A percentile compares a stretch with the other conserved stretches of the same genome.
Conservation (phyloP, 257 asterid genomes). For the Solanum megistacrolobum region DNA sequence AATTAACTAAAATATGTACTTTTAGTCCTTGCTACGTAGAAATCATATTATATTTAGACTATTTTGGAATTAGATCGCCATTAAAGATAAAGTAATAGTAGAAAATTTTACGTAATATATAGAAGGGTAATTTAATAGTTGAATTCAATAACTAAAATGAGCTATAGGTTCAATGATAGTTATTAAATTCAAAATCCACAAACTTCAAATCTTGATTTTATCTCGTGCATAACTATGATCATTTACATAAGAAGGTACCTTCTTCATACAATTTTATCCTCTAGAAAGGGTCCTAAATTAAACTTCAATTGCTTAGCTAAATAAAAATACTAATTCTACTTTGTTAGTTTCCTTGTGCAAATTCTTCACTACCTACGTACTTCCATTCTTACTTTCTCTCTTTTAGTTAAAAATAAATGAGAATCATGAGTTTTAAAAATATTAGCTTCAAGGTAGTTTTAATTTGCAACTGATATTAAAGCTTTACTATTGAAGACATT, state of each 20-base stretch:
- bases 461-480: neutral
- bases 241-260: neutral
- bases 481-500: neutral
- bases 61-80: neutral
- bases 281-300: neutral
- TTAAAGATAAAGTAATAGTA: neutral
- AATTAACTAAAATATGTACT: neutral
- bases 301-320: neutral
- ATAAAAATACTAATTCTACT: neutral
- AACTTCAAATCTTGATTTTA: neutral
- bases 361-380: neutral
- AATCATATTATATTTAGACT: neutral
- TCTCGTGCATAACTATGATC: neutral
- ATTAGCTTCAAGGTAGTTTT: neutral
- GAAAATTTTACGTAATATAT: neutral
- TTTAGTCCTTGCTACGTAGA: no score
- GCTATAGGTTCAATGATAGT: accelerated
- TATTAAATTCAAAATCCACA: neutral
- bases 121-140: neutral
- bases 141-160: neutral
- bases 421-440: no score
- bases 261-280: neutral
- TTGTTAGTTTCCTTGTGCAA: neutral
- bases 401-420: no score
- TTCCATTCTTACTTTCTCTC: neutral